Evolutionary conservation across 345 rosid genomes (phyloP).

Genomic region (Stellera chamaejasme): DNA sequence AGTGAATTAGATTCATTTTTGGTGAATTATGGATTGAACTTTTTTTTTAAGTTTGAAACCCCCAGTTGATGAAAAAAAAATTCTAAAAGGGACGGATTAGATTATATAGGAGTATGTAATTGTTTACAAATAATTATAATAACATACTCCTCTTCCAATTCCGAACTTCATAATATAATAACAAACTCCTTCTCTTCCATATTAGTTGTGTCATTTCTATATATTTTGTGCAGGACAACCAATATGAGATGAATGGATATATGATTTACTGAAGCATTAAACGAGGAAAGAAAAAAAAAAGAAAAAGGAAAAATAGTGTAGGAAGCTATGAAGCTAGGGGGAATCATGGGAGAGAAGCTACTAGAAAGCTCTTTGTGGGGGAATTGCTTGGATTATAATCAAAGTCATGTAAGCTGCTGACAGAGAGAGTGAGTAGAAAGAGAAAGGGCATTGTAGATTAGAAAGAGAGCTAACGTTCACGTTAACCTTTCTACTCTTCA

Average conservation of each 20-base stretch:
- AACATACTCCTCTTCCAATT: too few relatives aligned
- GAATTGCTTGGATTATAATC: conserved; percentile 72
- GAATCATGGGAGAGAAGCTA: conserved; percentile 47
- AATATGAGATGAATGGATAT: not conserved
- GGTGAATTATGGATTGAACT: too few relatives aligned
- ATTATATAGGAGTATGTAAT: too few relatives aligned
- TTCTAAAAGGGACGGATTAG: too few relatives aligned
- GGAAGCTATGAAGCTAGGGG: not conserved
- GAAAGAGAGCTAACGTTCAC: conserved; percentile 47
- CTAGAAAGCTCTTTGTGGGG: conserved; percentile 19
- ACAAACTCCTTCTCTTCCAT: too few relatives aligned
- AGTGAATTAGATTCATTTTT: too few relatives aligned
- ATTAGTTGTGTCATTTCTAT: too few relatives aligned
- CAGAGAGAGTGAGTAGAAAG: conserved; percentile 8
- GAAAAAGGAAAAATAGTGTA: not conserved
- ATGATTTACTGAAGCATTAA: not conserved
- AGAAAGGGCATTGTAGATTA: conserved; percentile 7
- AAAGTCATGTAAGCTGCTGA: conserved; percentile 34
- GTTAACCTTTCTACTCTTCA: conserved; percentile 36
- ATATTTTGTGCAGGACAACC: too few relatives aligned
- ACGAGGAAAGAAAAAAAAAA: not conserved
- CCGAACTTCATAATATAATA: too few relatives aligned
- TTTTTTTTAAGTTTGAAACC: too few relatives aligned
- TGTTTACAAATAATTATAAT: too few relatives aligned
- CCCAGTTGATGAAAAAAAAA: too few relatives aligned